Evolutionary conservation across 2,329 filamentous ascomycete species (phyloP), one percentile per base, ranked within the genome.

Genomic region (Chaetomiaceae sp.): DNA sequence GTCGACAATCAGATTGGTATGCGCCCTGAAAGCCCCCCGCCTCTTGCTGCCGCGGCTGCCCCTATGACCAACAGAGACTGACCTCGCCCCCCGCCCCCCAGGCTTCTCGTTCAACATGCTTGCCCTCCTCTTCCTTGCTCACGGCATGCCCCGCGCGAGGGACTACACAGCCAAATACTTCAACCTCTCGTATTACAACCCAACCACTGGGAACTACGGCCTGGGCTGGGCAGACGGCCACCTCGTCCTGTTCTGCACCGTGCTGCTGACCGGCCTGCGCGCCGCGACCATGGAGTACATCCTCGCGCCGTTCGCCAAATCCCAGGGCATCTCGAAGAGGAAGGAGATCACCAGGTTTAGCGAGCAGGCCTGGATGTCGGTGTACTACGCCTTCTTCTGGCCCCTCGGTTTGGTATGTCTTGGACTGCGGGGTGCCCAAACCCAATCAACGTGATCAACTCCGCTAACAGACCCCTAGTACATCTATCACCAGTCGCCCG

Each of bases 321-420:
- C 75, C 42, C 77, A 79, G 56, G 92, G 92, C 31, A 80, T 96
- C 61, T 77, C 78, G 60, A 87, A 85, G 64, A 77, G 75, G 65
- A 96, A 96, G 72, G 82, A 83, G 41, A 73, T 86, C 53, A 81
- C 88, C 43, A 81, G 93, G 52, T 95, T 97, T 70, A 89, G 89
- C 55, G 93, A 99, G 72, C 93, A 99, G 72, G 89, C 85, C 41
- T 97, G 92, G 89, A 76, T 96, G 65, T 72, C 95, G 50, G 69
- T 93, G 39, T 97, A 96, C 72, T 92, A 92, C 68, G 73, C 73
- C 40, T 73, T 85, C 49, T 92, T 91, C 66, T 97, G 89, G 87
- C 77, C 82, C 12, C 73, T 92, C 55, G 93, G 93, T 60, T 78
- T 95, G 76, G 88, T 95, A 76, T 62, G 84, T 71, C n/a, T n/a